These are phyloP conservation scores for Ogataea ganodermae DNA, from an alignment of 805 yeast species.

Conservation along the genomic window DNA sequence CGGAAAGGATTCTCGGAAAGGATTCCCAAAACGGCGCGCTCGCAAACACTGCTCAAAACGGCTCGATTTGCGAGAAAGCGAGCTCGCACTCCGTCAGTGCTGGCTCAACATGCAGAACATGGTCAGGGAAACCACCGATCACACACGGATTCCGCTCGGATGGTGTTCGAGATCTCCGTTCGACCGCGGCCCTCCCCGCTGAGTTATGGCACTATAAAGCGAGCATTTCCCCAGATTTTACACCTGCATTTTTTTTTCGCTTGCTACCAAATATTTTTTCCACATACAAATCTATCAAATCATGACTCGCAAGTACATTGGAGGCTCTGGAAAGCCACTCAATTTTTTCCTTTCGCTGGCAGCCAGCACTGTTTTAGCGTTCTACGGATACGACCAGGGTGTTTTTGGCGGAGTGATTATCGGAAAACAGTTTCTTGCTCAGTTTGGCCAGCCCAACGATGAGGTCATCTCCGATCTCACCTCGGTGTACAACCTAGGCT, in stretches of 20 bases:
- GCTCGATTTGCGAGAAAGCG: too few species aligned
- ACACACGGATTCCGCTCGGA: too few species aligned
- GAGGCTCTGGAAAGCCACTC: conserved; percentile 14
- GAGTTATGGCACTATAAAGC: too few species aligned
- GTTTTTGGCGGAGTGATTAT: conserved; percentile 41
- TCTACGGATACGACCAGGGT: conserved; percentile 46
- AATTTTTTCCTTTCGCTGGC: conserved; percentile 14
- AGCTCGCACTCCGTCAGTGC: too few species aligned
- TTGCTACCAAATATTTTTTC: neutral
- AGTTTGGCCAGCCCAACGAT: conserved; percentile 22
- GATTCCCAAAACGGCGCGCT: too few species aligned
- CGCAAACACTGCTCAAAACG: too few species aligned
- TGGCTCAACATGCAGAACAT: too few species aligned
- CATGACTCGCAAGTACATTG: conserved; percentile 14
- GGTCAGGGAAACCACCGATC: too few species aligned
- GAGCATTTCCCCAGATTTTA: neutral
- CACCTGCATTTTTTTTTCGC: neutral
- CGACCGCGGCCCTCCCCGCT: too few species aligned
- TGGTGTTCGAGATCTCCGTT: too few species aligned
- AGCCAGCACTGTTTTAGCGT: conserved; percentile 13
- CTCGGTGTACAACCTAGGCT: conserved; percentile 17
- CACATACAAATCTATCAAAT: neutral
- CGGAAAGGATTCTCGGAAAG: too few species aligned
- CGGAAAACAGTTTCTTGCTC: conserved; percentile 32
- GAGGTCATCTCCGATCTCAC: conserved; percentile 17